Conservation (phyloP, 2,329 filamentous ascomycete species). For the Aulographum hederae region DNA sequence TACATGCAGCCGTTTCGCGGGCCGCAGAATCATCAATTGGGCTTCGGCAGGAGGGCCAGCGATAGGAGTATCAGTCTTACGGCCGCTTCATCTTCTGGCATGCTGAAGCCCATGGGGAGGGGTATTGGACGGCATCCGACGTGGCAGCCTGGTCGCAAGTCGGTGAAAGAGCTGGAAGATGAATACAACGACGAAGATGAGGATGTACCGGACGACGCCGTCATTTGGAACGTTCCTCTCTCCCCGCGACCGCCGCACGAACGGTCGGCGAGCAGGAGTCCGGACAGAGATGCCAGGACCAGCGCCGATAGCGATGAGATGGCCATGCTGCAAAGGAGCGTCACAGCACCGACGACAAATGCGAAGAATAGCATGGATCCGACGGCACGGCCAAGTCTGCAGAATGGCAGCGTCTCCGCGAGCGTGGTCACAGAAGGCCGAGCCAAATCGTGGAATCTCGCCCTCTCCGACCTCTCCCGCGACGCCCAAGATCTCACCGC, state of each 20-base stretch:
- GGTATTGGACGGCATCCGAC: conserved; percentile 21
- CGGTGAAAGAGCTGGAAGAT: conserved; percentile 50
- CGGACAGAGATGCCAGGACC: too few species aligned
- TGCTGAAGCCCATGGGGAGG: too few species aligned
- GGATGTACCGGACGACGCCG: conserved; percentile 56
- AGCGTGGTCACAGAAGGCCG: conserved; percentile 17
- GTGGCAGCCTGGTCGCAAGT: conserved; percentile 57
- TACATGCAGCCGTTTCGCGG: too few species aligned
- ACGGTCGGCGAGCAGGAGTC: conserved; percentile 16
- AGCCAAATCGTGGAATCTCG: conserved; percentile 58
- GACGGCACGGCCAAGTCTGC: conserved; percentile 7
- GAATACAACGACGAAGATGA: conserved; percentile 68
- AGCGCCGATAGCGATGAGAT: too few species aligned
- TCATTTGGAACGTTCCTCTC: conserved; percentile 68
- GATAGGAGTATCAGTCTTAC: too few species aligned
- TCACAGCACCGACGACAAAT: too few species aligned
- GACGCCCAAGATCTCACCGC: conserved; percentile 62
- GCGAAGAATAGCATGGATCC: conserved; percentile 6
- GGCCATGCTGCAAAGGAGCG: conserved; percentile 12
- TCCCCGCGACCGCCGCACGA: conserved; percentile 36
- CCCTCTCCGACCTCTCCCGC: conserved; percentile 46
- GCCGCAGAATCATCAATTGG: too few species aligned
- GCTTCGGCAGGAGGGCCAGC: too few species aligned
- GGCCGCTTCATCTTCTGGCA: too few species aligned
- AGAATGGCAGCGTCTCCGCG: neutral